These are phyloP conservation scores for Polygonum aviculare DNA, from an alignment of 148 eudicot genomes.

Conservation along the genomic window DNA sequence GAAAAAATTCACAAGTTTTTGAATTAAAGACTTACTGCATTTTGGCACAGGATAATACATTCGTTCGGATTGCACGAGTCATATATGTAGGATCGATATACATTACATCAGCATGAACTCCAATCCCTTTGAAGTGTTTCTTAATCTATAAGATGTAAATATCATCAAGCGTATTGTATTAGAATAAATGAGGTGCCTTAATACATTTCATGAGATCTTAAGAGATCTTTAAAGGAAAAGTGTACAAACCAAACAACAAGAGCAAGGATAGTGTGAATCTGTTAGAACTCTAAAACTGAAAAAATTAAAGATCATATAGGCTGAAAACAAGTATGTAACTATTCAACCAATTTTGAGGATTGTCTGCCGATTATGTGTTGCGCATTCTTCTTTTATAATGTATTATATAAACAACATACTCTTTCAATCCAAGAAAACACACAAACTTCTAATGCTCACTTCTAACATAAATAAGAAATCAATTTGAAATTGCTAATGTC, in stretches of 20 bases:
- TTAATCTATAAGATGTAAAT: constrained; percentile 47
- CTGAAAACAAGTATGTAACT: no score
- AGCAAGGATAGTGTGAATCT: background rate
- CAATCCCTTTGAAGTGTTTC: constrained; percentile 71
- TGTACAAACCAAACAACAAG: no score
- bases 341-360: no score
- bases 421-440: no score
- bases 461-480: background rate
- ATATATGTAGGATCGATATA: constrained; percentile 97
- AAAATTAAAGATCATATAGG: no score
- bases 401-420: no score
- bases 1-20: background rate
- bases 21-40: constrained; percentile 61
- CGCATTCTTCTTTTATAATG: no score
- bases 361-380: no score
- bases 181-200: background rate
- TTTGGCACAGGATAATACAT: constrained; percentile 96
- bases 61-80: constrained; percentile 96
- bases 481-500: background rate
- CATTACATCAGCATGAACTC: constrained; percentile 78
- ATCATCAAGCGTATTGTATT: background rate
- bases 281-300: no score
- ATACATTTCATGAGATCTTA: background rate
- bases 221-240: background rate
- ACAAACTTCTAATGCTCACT: background rate